phyloP scores from a whole-genome alignment of 2,329 filamentous ascomycete genomes.

The Cordyceps javanica region DNA sequence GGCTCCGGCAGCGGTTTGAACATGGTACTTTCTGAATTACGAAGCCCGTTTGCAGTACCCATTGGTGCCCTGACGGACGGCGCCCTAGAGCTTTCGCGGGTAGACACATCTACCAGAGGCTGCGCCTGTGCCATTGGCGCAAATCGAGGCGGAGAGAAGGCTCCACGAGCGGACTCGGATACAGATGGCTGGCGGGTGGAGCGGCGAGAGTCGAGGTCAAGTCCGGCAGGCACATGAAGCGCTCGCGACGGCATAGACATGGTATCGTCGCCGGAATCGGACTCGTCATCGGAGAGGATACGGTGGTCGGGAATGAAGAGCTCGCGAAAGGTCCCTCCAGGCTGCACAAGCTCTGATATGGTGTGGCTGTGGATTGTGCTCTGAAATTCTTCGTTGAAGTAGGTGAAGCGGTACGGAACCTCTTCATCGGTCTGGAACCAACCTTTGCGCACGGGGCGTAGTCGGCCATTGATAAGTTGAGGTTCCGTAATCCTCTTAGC shows the following conservation, averaged over 20 bases:
- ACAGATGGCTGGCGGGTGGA: constrained; percentile 42
- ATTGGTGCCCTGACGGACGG: constrained; percentile 45
- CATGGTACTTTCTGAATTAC: constrained; percentile 5
- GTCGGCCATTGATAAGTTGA: constrained; percentile 80
- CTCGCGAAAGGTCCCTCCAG: constrained; percentile 75
- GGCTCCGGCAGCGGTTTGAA: constrained; percentile 30
- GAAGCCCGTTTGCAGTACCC: constrained; percentile 14
- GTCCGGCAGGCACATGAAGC: constrained; percentile 19
- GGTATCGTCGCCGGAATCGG: constrained; percentile 50
- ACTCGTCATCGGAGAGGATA: constrained; percentile 66
- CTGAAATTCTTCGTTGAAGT: constrained; percentile 96
- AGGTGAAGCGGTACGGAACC: constrained; percentile 89
- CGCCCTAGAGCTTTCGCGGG: constrained; percentile 25
- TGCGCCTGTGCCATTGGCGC: background rate
- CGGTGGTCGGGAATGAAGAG: constrained; percentile 86
- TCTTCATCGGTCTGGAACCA: constrained; percentile 91
- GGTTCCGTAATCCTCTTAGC: constrained; percentile 93
- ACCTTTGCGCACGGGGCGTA: constrained; percentile 70
- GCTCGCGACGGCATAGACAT: constrained; percentile 20
- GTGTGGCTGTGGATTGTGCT: constrained; percentile 95
- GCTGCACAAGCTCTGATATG: constrained; percentile 86
- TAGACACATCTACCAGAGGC: constrained; percentile 21
- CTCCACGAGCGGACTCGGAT: constrained; percentile 23
- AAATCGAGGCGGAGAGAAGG: constrained; percentile 22
- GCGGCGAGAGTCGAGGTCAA: constrained; percentile 35